Evolutionary conservation across 306 rosid species (phyloP), one percentile per base, ranked within the genome.

Genomic region (Inga laurina): DNA sequence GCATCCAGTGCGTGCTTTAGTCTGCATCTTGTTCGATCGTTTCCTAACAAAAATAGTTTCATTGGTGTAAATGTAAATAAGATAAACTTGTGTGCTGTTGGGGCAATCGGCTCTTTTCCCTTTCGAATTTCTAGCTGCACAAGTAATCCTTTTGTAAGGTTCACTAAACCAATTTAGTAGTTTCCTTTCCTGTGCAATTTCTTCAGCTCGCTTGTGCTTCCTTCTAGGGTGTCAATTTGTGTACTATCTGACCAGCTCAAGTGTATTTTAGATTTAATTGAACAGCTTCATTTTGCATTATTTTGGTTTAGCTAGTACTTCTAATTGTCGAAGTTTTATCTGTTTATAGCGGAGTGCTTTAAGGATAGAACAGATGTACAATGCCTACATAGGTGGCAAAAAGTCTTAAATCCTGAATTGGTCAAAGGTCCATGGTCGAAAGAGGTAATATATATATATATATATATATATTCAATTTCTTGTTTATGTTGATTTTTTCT

Each of bases 301-400:
- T 37, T 82, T 57, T 79, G 76, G 74, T 77, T 68, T n/a, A 71
- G 84, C 61, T 54, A 61, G 57, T 85, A 81, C 2, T 71, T 43
- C 54, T 44, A 43, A 70, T 84, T 78, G 80, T 67, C 35, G 79
- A 13, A 72, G 44, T 44, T 78, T 27, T 86, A 65, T 69, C 66
- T 86, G 74, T 85, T 73, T 85, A 90, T 82, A 97, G 99, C 99
- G 37, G 97, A 89, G 90, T 90, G 93, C 91, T 94, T 97, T 88
- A 92, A 92, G 91, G 99, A 94, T 73, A 91, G 99, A 79, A 92
- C 98, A 34, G 99, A 97, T 86, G 99, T 97, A 59, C 99, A 97
- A 80, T 97, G 99, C 93, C 89, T 97, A 74, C 99, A 97, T 90
- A 87, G 99, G 87, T 97, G 99, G 99, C 99, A 97, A 88, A 97